Evolutionary conservation across 352 stramenopile species (phyloP), one percentile per base, ranked within the genome.

Genomic region (Albugo candida): DNA sequence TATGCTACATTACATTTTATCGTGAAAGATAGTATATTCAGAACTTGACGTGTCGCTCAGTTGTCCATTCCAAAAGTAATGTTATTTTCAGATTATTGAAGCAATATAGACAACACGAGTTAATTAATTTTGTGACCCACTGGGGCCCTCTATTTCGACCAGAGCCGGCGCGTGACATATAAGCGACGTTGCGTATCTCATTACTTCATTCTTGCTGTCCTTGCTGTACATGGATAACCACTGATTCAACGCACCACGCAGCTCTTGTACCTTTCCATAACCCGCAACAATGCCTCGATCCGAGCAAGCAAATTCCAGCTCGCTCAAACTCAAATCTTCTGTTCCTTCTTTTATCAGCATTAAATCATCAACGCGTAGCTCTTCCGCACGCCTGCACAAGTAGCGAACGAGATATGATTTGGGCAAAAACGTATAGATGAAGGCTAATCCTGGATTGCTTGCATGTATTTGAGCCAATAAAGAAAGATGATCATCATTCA

Each of bases 261-360:
- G 55, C 31, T 51, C 60, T 47, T 74, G 55, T 27, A 81, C 76
- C 16, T 83, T 57, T 35, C 71, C 74, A 51, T 84, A 91, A 37
- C 69, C 68, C 18, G 63, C 60, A 11, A 76, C 59, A 27, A 91
- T 72, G 8, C 77, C 77, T 10, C 77, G 72, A 50, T 91, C 77
- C 47, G 77, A 63, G 19, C 74, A 87, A n/a, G 77, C 77, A 58
- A 91, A 87, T 61, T 84, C 74, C 16, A 91, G 63, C 48, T 91
- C 77, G 41, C 62, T 70, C n/a, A 84, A 63, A 36, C 70, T 76
- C 35, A 91, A 50, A n/a, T 62, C 48, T 16, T 82, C 70, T 3
- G 16, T 48, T 20, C 69, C 71, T 56, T 83, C 68, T 36, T 65
- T 61, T 18, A 85, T 52, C 21, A 91, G 54, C 56, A 81, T 71